These are phyloP conservation scores for Macrolepiota albuminosa DNA, from an alignment of 768 basidiomycete species.

Conservation along the genomic window DNA sequence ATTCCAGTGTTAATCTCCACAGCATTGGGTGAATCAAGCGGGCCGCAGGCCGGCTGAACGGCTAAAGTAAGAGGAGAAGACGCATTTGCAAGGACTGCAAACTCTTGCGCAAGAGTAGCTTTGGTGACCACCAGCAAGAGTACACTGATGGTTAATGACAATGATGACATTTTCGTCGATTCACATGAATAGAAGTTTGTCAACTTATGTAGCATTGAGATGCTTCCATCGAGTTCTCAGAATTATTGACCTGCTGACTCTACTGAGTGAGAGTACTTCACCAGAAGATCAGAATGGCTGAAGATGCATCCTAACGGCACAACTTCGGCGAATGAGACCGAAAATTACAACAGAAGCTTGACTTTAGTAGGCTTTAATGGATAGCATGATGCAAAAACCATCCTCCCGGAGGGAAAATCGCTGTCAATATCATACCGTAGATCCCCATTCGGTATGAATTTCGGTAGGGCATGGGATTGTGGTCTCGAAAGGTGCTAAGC, in stretches of 20 bases:
- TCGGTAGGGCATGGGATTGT: background rate
- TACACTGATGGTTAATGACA: background rate
- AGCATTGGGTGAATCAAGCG: background rate
- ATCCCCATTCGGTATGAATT: background rate
- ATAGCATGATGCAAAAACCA: background rate
- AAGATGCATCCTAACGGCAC: background rate
- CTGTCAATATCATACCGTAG: background rate
- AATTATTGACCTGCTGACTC: too few relatives aligned
- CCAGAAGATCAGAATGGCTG: too few relatives aligned
- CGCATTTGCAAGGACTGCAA: background rate
- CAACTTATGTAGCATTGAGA: background rate
- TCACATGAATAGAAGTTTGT: background rate
- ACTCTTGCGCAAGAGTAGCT: background rate
- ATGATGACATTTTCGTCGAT: background rate
- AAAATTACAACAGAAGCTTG: background rate
- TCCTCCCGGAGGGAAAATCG: background rate
- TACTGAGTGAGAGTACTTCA: too few relatives aligned
- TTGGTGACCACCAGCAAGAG: background rate
- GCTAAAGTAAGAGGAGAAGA: slow-evolving; percentile 2
- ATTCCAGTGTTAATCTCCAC: slow-evolving; percentile 1
- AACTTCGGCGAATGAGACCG: background rate
- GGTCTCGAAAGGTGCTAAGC: background rate
- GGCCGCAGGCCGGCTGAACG: background rate
- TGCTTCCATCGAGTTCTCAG: background rate
- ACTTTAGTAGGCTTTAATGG: background rate